A percentile compares a stretch with the other conserved stretches of the same genome.
phyloP scores from a whole-genome alignment of 2,329 filamentous ascomycete genomes.

The Berkeleyomyces basicola region DNA sequence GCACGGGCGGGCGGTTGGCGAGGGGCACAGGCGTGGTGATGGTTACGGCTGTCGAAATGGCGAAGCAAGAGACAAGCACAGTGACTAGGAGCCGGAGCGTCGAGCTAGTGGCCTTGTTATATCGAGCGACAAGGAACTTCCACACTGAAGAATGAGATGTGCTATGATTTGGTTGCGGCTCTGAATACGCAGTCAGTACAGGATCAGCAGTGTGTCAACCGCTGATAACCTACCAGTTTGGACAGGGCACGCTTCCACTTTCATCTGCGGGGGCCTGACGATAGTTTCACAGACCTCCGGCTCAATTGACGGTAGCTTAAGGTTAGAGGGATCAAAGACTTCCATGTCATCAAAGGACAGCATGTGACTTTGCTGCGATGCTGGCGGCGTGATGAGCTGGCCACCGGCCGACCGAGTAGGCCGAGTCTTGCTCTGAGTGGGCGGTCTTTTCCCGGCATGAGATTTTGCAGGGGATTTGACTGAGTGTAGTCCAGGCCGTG shows the following conservation, averaged over 20 bases:
- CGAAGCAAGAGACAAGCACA: conserved; percentile 43
- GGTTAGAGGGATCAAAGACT: neutral
- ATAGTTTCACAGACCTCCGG: neutral
- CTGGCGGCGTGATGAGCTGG: conserved; percentile 6
- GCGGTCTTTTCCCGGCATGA: neutral
- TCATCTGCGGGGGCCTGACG: neutral
- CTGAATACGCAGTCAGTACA: neutral
- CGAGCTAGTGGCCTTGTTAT: conserved; percentile 48
- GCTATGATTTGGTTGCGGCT: neutral
- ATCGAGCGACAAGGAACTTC: conserved; percentile 39
- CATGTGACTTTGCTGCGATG: conserved; percentile 1
- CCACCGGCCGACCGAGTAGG: neutral
- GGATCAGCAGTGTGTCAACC: neutral
- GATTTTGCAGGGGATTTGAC: neutral
- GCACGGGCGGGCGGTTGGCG: conserved; percentile 34
- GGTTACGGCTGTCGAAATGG: conserved; percentile 46
- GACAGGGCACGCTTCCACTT: neutral
- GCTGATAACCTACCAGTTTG: neutral
- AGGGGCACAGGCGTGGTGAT: conserved; percentile 51
- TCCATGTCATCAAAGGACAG: conserved; percentile 5
- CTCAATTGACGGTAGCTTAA: neutral
- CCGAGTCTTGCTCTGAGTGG: neutral
- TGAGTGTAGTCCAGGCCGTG: neutral
- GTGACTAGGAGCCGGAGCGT: conserved; percentile 51
- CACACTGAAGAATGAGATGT: neutral